Base-by-base conservation (phyloP, 129 eudicot genomes). In the Centrapalus pauciflorus region DNA sequence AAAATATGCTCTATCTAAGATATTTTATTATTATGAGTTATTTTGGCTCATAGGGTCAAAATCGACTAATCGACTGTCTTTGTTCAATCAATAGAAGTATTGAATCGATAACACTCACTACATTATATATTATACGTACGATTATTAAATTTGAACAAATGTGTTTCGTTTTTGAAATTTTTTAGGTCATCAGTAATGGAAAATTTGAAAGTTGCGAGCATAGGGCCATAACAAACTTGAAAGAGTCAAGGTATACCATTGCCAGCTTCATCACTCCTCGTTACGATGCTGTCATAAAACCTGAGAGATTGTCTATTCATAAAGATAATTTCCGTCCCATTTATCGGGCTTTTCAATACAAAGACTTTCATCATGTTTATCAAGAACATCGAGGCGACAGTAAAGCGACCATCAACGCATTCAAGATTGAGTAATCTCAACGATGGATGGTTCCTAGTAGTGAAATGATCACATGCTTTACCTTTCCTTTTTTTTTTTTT, bases 101-200 rank as follows among this genome's bases (percentile, higher is more conserved):
- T n/a, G n/a, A n/a, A n/a, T n/a, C n/a, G n/a, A n/a, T n/a, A n/a
- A n/a, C n/a, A n/a, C n/a, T n/a, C n/a, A n/a, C n/a, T n/a, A n/a
- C n/a, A n/a, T n/a, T n/a, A n/a, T n/a, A n/a, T n/a, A n/a, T n/a
- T n/a, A n/a, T n/a, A n/a, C 10, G 10, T 29, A 57, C 14, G 24
- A n/a, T n/a, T 11, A 11, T 6, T 29, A 2, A 14, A 14, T 10
- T 7, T 30, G 9, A 28, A 30, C 41, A 57, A 57, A 48, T 48
- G 20, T 4, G 23, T 48, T 48, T 28, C 0, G 38, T 5, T 43
- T 43, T 43, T n/a, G 21, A 43, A 43, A 6, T 57, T 2, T 57
- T 29, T 59, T 50, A 86, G 95, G 71, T 87, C 26, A 79, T 87
- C 23, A 83, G 84, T 38, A 87, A 87, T 28, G 87, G 87, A 32